Base-by-base conservation (phyloP, 202 grass and related monocot genomes). In the Setaria italica region DNA sequence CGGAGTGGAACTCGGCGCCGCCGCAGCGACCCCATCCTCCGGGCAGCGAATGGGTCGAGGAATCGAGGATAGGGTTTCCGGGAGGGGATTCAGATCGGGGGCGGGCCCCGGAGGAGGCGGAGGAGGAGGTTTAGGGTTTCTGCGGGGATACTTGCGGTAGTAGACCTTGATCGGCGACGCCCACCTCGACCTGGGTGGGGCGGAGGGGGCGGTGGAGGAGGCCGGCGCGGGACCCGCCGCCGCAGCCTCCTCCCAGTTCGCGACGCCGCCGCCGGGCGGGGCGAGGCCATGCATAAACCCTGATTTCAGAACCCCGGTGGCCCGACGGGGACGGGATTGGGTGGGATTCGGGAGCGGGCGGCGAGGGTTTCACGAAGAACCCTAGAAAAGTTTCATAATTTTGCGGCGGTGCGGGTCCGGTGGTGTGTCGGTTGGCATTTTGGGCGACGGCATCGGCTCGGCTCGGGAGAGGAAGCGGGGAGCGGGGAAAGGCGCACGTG, bases 121-220 rank as follows among this genome's bases (percentile, higher is more conserved):
- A 4, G 60, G 82, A 32, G 90, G 84, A 57, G 90, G 86, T 83
- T 92, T 98, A 77, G 86, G 77, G 69, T 82, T 90, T 87, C 92
- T 98, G 53, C 84, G 85, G 69, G 84, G 85, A 64, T 90, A 87
- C 80, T 90, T 98, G 20, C 95, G 95, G 51, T 74, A 84, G 80
- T 94, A 98, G 50, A 98, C 95, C 95, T 95, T 98, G 86, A 89
- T 97, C 87, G 93, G 92, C 48, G 85, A 68, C 73, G 90, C 42
- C 80, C 86, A 68, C 66, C 69, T 83, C 47, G 39, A 41, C 39
- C 11, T 49, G 20, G 66, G 69, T 33, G 86, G 78, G 14, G 47
- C 80, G 15, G 81, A 10, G 48, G 81, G 29, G 33, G 29, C 21
- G 63, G 62, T n/a, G 35, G 72, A 4, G 10, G 42, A 41, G 46